phyloP scores from a whole-genome alignment of 495 filamentous ascomycete genomes.

The Penicillium cataractarum region DNA sequence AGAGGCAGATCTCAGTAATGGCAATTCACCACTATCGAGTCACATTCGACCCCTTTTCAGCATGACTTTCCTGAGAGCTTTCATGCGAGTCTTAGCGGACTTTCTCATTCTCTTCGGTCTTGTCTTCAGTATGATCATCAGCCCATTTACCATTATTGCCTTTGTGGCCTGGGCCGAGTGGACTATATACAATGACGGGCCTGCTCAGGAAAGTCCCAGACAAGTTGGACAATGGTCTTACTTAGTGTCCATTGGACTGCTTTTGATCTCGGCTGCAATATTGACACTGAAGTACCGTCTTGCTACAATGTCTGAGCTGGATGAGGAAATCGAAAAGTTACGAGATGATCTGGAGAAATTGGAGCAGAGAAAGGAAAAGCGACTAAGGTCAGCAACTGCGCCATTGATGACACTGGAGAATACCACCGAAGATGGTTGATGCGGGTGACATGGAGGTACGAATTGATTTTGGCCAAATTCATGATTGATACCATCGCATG shows the following conservation, averaged over 20 bases:
- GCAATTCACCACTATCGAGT: background rate
- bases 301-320: conserved; percentile 31
- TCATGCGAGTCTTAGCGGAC: conserved; percentile 22
- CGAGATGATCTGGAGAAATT: conserved; percentile 22
- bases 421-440: background rate
- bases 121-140: conserved; percentile 38
- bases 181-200: conserved; percentile 38
- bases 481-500: background rate
- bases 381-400: background rate
- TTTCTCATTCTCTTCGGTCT: conserved; percentile 26
- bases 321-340: conserved; percentile 27
- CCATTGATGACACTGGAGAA: background rate
- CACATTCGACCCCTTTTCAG: conserved; percentile 16
- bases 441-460: background rate
- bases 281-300: conserved; percentile 34
- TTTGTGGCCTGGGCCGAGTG: conserved; percentile 41
- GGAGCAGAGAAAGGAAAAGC: conserved; percentile 19
- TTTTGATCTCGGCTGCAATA: conserved; percentile 35
- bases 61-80: conserved; percentile 13
- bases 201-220: conserved; percentile 32
- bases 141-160: conserved; percentile 37
- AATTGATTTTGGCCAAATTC: background rate
- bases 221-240: conserved; percentile 43
- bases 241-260: conserved; percentile 30
- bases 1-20: background rate